Evolutionary conservation across 441 rosid species (phyloP).

Genomic region (Pelargonium cotyledonis): DNA sequence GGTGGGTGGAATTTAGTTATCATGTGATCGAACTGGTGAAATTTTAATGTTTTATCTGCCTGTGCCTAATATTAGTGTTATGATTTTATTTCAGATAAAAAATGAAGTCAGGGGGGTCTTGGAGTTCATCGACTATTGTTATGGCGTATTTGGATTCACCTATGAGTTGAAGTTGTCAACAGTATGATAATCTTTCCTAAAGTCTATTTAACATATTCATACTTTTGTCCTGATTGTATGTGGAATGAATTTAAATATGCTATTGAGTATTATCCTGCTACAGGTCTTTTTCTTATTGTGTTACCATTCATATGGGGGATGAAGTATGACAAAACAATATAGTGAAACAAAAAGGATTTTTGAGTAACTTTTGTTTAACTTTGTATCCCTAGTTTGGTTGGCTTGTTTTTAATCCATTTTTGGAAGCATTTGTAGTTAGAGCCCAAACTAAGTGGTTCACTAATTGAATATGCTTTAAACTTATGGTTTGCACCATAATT

Average conservation of each 20-base stretch:
- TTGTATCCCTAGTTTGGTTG: too few species aligned
- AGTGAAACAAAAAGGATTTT: too few species aligned
- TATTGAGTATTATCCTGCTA: background rate
- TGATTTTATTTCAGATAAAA: conserved; percentile 52
- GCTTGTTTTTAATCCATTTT: background rate
- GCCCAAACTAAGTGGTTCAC: background rate
- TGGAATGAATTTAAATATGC: background rate
- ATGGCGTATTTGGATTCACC: conserved; percentile 72
- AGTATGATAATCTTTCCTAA: conserved; percentile 34
- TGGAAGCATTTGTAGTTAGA: background rate
- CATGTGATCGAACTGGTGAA: background rate
- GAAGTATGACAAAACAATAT: background rate
- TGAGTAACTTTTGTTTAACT: too few species aligned
- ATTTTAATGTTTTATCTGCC: conserved; percentile 9
- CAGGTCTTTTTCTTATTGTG: background rate
- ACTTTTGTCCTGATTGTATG: background rate
- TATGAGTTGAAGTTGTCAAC: conserved; percentile 93
- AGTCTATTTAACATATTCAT: background rate
- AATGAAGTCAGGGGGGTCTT: conserved; percentile 80
- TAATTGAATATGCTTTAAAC: background rate
- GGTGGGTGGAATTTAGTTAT: conserved; percentile 39
- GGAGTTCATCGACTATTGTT: conserved; percentile 72
- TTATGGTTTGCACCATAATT: background rate
- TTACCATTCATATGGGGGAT: background rate
- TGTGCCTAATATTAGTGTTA: conserved; percentile 17